phyloP scores from a whole-genome alignment of 2,329 filamentous ascomycete species.

The Colletotrichum cordylinicola region DNA sequence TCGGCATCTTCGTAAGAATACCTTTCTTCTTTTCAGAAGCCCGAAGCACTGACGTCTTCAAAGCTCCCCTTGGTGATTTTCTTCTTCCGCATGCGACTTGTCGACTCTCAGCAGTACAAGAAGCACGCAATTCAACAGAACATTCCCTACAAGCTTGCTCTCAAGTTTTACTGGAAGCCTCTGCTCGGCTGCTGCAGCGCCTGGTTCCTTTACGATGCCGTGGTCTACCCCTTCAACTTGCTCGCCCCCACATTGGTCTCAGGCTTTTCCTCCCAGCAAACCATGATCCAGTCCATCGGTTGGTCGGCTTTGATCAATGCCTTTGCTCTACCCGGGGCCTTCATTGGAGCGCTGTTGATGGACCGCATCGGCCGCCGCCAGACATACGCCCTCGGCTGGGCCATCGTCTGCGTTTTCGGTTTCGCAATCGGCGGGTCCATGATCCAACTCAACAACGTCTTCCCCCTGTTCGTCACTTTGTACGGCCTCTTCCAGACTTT shows the following conservation, averaged over 20 bases:
- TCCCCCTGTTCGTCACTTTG: conserved; percentile 56
- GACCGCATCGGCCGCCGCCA: conserved; percentile 29
- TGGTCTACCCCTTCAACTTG: conserved; percentile 26
- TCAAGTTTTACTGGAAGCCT: conserved; percentile 45
- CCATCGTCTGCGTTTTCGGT: conserved; percentile 40
- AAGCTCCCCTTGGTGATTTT: conserved; percentile 52
- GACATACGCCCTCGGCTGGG: conserved; percentile 27
- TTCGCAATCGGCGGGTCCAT: conserved; percentile 56
- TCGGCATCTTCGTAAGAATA: conserved; percentile 42
- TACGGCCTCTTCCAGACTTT: conserved; percentile 56
- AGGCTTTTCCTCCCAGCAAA: conserved; percentile 24
- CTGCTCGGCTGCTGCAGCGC: conserved; percentile 55
- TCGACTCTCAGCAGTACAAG: conserved; percentile 50
- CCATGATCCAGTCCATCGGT: conserved; percentile 27
- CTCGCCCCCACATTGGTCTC: conserved; percentile 25
- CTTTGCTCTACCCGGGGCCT: conserved; percentile 29
- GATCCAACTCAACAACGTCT: conserved; percentile 46
- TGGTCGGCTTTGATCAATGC: conserved; percentile 31
- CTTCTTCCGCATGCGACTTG: conserved; percentile 58
- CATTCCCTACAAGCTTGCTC: conserved; percentile 25
- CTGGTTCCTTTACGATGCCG: conserved; percentile 30
- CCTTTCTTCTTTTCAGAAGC: rapidly evolving
- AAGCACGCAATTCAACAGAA: conserved; percentile 31
- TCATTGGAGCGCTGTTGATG: conserved; percentile 27
- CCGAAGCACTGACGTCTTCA: neutral